Base-by-base conservation (phyloP, 2,329 filamentous ascomycete genomes). In the Aureobasidium sp. region DNA sequence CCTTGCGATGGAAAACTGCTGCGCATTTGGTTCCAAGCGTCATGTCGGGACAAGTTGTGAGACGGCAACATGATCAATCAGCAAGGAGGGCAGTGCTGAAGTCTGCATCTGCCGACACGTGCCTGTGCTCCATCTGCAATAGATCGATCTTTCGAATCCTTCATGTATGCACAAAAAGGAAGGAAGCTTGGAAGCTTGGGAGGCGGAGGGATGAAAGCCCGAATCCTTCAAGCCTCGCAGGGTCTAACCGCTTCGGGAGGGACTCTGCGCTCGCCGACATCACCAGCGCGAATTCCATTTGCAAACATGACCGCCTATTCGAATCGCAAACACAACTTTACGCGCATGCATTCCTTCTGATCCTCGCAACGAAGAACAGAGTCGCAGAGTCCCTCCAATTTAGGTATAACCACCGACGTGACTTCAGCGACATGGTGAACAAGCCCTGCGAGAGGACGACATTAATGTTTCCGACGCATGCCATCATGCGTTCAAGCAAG, bases 181-280 rank as follows among this genome's bases (percentile, higher is more conserved):
- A 34, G 3, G 29, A 34, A 29, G 27, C 47, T 49, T 49, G 49
- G 34, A 37, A 25, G 34, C 49, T 52, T 52, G 49, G 34, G 14
- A n/a, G 49, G 7, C 14, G 52, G 52, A 9, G 20, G 17, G 22
- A 42, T 5, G 15, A 12, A 4, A 42, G 14, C 25, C 22, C 48
- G 52, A 37, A 39, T 53, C 34, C 49, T 53, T 31, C 37, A 8
- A 3, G 17, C 14, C 27, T 25, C 37, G 20, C 41, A 25, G 20
- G 5, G 15, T 45, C 53, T 57, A 45, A 36, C 53, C 53, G 17
- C 29, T 25, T 57, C 27, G 27, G 41, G 53, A 44, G 53, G 27
- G 39, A 45, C 53, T 57, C 53, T 57, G 53, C 53, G 53, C 39
- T 47, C 41, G 17, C 20, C 53, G 53, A 57, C 53, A 47, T 57